Evolutionary conservation across 2,329 filamentous ascomycete species (phyloP).

Genomic region (Fusarium sp.): DNA sequence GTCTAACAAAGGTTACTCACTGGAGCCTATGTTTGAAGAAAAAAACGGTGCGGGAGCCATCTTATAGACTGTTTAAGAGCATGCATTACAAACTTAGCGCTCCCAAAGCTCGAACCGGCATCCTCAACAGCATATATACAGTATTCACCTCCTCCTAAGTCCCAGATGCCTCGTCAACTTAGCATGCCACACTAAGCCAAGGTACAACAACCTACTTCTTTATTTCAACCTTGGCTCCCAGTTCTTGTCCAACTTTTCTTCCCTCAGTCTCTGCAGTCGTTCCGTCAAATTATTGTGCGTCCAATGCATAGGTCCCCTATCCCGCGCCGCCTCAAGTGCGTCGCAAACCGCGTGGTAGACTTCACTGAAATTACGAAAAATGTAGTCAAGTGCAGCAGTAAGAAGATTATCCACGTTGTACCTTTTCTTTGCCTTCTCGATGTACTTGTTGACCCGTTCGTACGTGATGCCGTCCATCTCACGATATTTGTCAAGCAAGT

Average conservation of each 20-base stretch:
- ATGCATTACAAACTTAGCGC: neutral
- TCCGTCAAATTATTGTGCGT: conserved; percentile 30
- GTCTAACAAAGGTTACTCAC: neutral
- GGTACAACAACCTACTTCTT: neutral
- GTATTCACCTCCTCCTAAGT: neutral
- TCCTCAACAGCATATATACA: neutral
- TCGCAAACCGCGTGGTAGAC: conserved; percentile 34
- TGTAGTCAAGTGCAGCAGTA: conserved; percentile 32
- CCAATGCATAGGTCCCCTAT: conserved; percentile 30
- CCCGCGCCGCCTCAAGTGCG: conserved; percentile 30
- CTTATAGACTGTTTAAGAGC: neutral
- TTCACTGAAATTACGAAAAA: conserved; percentile 35
- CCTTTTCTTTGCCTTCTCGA: conserved; percentile 24
- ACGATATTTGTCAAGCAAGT: conserved; percentile 37
- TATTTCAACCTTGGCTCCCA: conserved; percentile 4
- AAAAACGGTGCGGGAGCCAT: neutral
- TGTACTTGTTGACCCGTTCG: conserved; percentile 33
- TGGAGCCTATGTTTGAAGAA: neutral
- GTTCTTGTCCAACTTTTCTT: conserved; percentile 10
- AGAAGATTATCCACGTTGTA: conserved; percentile 36
- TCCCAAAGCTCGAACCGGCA: neutral
- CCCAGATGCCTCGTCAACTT: neutral
- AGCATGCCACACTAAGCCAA: neutral
- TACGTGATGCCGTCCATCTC: conserved; percentile 37
- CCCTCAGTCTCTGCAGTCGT: conserved; percentile 29